phyloP scores from a whole-genome alignment of 2,329 filamentous ascomycete genomes.

The Aspergillus pseudoglaucus region DNA sequence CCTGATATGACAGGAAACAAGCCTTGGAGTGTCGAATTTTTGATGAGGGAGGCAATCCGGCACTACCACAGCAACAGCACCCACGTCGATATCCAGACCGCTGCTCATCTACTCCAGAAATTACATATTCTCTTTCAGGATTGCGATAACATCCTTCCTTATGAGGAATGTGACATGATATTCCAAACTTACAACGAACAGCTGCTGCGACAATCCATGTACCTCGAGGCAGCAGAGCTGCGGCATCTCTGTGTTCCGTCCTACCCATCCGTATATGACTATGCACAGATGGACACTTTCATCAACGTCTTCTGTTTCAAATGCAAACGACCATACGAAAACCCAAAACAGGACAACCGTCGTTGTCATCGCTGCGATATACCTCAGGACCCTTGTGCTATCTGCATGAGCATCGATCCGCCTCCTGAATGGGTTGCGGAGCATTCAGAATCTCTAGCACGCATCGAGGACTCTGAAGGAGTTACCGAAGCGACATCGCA shows the following conservation, averaged over 20 bases:
- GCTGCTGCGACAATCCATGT: constrained; percentile 41
- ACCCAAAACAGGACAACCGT: constrained; percentile 42
- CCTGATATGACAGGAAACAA: constrained; percentile 24
- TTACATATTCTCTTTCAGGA: constrained; percentile 33
- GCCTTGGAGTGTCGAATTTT: constrained; percentile 34
- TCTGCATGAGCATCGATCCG: constrained; percentile 37
- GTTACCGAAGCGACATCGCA: constrained; percentile 25
- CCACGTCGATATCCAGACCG: constrained; percentile 34
- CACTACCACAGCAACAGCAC: constrained; percentile 32
- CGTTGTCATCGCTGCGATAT: constrained; percentile 46
- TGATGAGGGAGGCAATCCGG: constrained; percentile 34
- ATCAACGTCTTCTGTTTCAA: constrained; percentile 51
- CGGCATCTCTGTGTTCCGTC: constrained; percentile 49
- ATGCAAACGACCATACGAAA: constrained; percentile 52
- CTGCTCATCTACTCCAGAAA: constrained; percentile 37
- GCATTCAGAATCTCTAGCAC: constrained; percentile 10
- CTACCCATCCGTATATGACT: constrained; percentile 53
- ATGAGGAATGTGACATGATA: constrained; percentile 48
- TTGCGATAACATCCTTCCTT: constrained; percentile 33
- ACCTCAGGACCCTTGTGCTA: constrained; percentile 34
- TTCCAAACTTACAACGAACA: constrained; percentile 53
- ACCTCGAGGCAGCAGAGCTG: constrained; percentile 48
- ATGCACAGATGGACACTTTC: constrained; percentile 48
- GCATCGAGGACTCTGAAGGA: constrained; percentile 7
- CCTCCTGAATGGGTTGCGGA: constrained; percentile 34